Base-by-base conservation (phyloP, 495 filamentous ascomycete species). In the Cercophora samala region DNA sequence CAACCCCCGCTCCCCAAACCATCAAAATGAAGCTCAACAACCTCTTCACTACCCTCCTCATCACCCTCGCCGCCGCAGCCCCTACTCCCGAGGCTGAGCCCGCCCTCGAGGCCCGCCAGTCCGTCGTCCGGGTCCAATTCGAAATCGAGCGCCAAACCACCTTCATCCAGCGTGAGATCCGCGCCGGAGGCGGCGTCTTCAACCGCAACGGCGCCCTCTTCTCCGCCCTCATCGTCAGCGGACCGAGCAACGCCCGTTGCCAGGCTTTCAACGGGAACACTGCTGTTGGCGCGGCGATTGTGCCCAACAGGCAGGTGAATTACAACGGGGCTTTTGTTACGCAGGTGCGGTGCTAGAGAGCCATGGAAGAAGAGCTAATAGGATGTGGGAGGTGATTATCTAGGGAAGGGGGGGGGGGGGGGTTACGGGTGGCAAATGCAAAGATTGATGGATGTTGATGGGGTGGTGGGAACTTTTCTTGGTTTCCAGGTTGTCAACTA, bases 261-360 rank as follows among this genome's bases (percentile, higher is more conserved):
- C 53, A 56, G 53, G 53, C 53, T 23, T 56, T 56, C 53, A 56
- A 56, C 53, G 53, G 53, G 9, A 56, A 56, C n/a, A 56, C 53
- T 18, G n/a, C 53, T 2, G 22, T 56, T 9, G 53, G 53, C 8
- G 53, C 53, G 15, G n/a, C 53, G 4, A 56, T 56, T 56, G 22
- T 56, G 4, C 53, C n/a, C n/a, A 21, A 21, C 1, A 9, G 22
- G 53, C 9, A 56, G n/a, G 22, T 23, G 8, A 21, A 15, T 1
- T 56, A 21, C 22, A 56, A 56, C 13, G n/a, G n/a, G 5, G 53
- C 22, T 56, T 56, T 56, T 56, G 53, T 56, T 56, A 56, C n/a
- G 5, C 53, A 56, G 5, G 22, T 56, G n/a, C 53, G 53, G n/a
- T 56, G 53, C n/a, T 56, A 56, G 22, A 56, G 4, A 21, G 4